These are phyloP conservation scores for Cyberlindnera misumaiensis DNA, from an alignment of 805 yeast species.

Conservation along the genomic window DNA sequence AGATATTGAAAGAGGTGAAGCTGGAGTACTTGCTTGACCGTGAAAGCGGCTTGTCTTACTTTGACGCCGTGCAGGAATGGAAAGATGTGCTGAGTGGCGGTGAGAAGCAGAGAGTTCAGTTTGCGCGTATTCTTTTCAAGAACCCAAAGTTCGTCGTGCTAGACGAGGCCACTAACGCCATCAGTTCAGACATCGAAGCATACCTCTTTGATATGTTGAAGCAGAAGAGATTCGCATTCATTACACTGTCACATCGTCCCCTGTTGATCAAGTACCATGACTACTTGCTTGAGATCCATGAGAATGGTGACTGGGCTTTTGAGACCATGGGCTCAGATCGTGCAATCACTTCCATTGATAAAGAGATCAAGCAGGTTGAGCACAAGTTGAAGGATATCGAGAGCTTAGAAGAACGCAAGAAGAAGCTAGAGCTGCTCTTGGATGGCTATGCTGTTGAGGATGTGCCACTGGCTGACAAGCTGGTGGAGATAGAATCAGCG, in stretches of 20 bases:
- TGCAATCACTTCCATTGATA: constrained; percentile 61
- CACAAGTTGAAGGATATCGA: constrained; percentile 52
- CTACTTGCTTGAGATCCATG: constrained; percentile 60
- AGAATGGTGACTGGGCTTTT: constrained; percentile 50
- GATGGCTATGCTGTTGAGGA: constrained; percentile 19
- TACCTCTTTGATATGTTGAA: constrained; percentile 71
- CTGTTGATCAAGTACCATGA: constrained; percentile 81
- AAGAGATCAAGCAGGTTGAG: constrained; percentile 65
- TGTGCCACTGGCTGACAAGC: neutral
- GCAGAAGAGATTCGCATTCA: constrained; percentile 61
- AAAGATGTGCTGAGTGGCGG: constrained; percentile 94
- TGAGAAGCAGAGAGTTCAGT: constrained; percentile 83
- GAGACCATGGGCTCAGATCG: constrained; percentile 61
- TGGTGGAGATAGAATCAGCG: neutral
- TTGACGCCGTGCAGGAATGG: constrained; percentile 59
- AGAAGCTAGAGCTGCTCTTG: constrained; percentile 39
- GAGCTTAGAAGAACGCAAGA: constrained; percentile 52
- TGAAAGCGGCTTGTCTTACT: constrained; percentile 40
- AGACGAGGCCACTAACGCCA: constrained; percentile 94
- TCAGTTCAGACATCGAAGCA: constrained; percentile 85
- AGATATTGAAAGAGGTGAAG: constrained; percentile 67
- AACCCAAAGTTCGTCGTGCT: constrained; percentile 75
- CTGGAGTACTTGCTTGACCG: constrained; percentile 74
- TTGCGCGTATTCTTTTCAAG: constrained; percentile 79
- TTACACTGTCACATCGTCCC: constrained; percentile 81